Evolutionary conservation across 257 asterid species (phyloP).

Genomic region (Parsonsia alboflavescens): DNA sequence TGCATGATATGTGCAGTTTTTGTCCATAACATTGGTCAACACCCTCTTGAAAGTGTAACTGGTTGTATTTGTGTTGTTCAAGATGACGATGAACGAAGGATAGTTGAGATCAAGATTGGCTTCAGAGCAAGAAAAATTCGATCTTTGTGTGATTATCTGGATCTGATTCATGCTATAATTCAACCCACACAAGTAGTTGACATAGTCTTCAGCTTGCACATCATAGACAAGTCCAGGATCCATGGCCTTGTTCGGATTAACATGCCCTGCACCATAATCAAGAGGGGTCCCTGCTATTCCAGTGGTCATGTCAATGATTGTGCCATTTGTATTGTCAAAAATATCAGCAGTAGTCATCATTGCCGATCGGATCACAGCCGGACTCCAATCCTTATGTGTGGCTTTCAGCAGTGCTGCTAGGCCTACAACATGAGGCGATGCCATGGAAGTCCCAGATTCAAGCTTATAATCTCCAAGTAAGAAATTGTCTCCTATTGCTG

Average conservation of each 20-base stretch:
- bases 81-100: slow-evolving; percentile 18
- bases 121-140: slow-evolving; percentile 5
- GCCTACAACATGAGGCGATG: slow-evolving; percentile 16
- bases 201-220: not conserved
- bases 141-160: slow-evolving; percentile 15
- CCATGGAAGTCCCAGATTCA: slow-evolving; percentile 19
- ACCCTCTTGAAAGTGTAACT: slow-evolving; percentile 18
- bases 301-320: slow-evolving; percentile 4
- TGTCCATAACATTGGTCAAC: slow-evolving; percentile 8
- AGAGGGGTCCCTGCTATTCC: slow-evolving; percentile 18
- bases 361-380: slow-evolving; percentile 17
- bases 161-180: slow-evolving; percentile 10
- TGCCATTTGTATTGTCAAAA: slow-evolving; percentile 7
- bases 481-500: slow-evolving; percentile 9
- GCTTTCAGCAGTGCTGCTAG: slow-evolving; percentile 21
- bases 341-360: slow-evolving; percentile 20
- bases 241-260: slow-evolving; percentile 17
- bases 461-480: slow-evolving; percentile 5
- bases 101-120: slow-evolving; percentile 19
- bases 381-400: slow-evolving; percentile 18
- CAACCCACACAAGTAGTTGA: slow-evolving; percentile 7
- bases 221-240: slow-evolving; percentile 19
- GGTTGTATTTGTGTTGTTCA: slow-evolving; percentile 14
- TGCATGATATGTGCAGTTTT: slow-evolving; percentile 11
- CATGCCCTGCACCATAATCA: slow-evolving; percentile 21